Percentiles rank a stretch among this genome's conserved stretches.
Evolutionary conservation across 179 eudicot species (phyloP).

Genomic region (Beta macrorhiza): DNA sequence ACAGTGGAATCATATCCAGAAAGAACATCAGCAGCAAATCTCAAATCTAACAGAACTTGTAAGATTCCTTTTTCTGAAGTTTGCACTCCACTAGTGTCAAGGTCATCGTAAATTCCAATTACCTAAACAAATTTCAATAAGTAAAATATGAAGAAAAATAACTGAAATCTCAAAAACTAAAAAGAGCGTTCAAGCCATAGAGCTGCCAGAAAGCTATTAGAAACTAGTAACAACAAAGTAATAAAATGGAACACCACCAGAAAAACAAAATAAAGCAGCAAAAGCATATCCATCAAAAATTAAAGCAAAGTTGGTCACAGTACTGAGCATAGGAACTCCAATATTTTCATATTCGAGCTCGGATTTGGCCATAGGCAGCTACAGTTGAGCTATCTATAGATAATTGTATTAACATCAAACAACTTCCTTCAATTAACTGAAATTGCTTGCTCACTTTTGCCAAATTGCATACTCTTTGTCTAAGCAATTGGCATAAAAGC

Average conservation of each 20-base stretch:
- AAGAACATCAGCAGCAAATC: conserved; percentile 79
- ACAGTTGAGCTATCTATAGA: not conserved
- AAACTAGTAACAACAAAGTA: not conserved
- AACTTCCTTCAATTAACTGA: not conserved
- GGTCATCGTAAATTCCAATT: conserved; percentile 55
- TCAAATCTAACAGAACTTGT: conserved; percentile 81
- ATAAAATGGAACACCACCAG: not conserved
- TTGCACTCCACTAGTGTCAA: conserved; percentile 46
- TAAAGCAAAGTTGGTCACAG: not conserved
- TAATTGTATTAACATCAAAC: not conserved
- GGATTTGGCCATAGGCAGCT: not conserved
- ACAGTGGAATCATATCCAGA: conserved; percentile 62
- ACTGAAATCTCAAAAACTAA: not conserved
- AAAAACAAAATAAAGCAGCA: not conserved
- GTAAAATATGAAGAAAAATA: conserved; percentile 9
- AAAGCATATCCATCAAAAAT: not conserved
- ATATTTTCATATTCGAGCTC: not conserved
- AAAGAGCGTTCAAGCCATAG: not conserved
- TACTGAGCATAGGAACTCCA: not conserved
- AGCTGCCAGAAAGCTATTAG: not conserved
- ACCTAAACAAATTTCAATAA: conserved; percentile 42
- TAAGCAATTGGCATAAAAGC: conserved; percentile 2
- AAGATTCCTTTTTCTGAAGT: conserved; percentile 85
- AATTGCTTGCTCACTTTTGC: not conserved
- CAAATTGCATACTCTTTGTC: not conserved